These are phyloP conservation scores for Tylopilus sp. DNA, from an alignment of 768 basidiomycete species.

Conservation along the genomic window DNA sequence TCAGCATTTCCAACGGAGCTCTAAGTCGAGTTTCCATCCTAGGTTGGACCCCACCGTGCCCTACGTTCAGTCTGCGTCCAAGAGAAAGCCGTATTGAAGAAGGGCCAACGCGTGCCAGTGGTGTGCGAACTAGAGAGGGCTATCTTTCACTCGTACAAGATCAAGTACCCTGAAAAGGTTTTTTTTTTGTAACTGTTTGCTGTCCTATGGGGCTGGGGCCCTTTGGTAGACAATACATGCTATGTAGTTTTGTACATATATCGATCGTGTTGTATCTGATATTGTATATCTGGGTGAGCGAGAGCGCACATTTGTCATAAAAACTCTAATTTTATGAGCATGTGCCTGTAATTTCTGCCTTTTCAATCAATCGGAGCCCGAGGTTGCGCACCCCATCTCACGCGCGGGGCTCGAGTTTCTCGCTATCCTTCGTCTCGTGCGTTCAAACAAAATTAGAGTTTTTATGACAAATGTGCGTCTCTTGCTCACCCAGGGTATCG, in stretches of 20 bases:
- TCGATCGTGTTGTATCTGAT: no score
- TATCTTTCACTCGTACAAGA: conserved; percentile 94
- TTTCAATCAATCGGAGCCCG: no score
- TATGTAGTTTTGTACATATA: no score
- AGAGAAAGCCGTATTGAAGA: conserved; percentile 46
- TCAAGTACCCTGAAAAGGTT: conserved; percentile 99
- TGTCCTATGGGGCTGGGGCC: no score
- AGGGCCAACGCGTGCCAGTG: conserved; percentile 71
- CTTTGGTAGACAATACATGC: no score
- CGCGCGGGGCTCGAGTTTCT: no score
- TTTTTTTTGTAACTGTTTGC: no score
- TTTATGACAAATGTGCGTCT: conserved; percentile 97
- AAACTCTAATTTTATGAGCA: conserved; percentile 99
- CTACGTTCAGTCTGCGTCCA: conserved; percentile 38
- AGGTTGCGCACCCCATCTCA: no score
- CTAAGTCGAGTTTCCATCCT: conserved; percentile 66
- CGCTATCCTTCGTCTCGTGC: no score
- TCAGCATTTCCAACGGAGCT: conserved; percentile 54
- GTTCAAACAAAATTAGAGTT: conserved; percentile 99
- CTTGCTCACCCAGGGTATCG: conserved; percentile 1
- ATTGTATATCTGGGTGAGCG: no score
- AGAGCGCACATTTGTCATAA: conserved; percentile 95
- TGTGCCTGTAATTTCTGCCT: no score
- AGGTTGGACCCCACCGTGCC: conserved; percentile 66
- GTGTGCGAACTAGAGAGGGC: conserved; percentile 93